These are phyloP conservation scores for Cystobasidiaceae sp. DNA, from an alignment of 1,284 basidiomycete genomes.

Conservation along the genomic window DNA sequence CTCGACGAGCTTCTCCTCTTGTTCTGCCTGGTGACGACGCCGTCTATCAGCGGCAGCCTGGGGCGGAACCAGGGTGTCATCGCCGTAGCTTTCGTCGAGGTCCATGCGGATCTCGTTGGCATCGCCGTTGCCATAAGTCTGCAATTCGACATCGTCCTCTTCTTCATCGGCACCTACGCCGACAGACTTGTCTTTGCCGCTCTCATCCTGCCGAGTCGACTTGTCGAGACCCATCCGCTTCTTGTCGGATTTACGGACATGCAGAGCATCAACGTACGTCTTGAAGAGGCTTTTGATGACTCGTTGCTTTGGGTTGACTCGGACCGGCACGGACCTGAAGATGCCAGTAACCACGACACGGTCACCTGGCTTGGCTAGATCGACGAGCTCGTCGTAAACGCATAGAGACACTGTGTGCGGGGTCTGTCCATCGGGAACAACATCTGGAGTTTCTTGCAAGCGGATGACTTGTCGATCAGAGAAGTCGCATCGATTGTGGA, in stretches of 20 bases:
- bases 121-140: constrained; percentile 27
- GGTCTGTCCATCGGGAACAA: constrained; percentile 95
- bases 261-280: constrained; percentile 93
- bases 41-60: constrained; percentile 43
- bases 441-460: constrained; percentile 94
- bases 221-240: constrained; percentile 72
- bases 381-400: constrained; percentile 95
- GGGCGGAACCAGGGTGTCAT: constrained; percentile 20
- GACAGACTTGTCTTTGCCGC: constrained; percentile 57
- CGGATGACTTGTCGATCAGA: constrained; percentile 92
- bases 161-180: constrained; percentile 77
- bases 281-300: constrained; percentile 93
- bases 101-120: constrained; percentile 39
- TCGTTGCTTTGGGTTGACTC: constrained; percentile 85
- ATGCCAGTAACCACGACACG: constrained; percentile 86
- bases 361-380: constrained; percentile 91
- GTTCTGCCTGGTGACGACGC: constrained; percentile 50
- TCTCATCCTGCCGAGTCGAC: constrained; percentile 60
- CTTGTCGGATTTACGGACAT: constrained; percentile 69
- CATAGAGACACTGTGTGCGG: constrained; percentile 94
- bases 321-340: constrained; percentile 86
- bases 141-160: constrained; percentile 49
- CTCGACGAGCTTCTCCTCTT: constrained; percentile 59
- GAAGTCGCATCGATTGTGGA: constrained; percentile 96
- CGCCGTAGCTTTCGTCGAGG: constrained; percentile 27